Percentiles rank a stretch among this genome's conserved stretches.
Evolutionary conservation across 768 basidiomycete species (phyloP).

Genomic region (Mycena belliarum): DNA sequence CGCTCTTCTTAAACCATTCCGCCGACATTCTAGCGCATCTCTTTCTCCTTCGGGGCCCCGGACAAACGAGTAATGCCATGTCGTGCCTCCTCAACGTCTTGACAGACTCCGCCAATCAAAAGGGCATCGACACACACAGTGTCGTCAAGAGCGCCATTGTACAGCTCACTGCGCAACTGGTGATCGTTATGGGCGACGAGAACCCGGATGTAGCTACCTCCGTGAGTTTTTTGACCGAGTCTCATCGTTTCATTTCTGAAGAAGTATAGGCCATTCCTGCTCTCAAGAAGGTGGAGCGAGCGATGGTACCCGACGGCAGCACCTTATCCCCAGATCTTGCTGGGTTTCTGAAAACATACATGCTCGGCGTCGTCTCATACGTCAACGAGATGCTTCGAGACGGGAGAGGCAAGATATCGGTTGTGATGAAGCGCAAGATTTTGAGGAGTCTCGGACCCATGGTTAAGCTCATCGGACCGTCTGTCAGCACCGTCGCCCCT

Average conservation of each 20-base stretch:
- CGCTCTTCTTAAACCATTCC: constrained; percentile 57
- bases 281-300: constrained; percentile 46
- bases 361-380: constrained; percentile 82
- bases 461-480: constrained; percentile 66
- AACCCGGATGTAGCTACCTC: constrained; percentile 42
- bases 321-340: constrained; percentile 43
- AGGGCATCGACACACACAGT: constrained; percentile 43
- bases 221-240: constrained; percentile 37
- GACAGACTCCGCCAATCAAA: constrained; percentile 42
- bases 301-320: constrained; percentile 35
- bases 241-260: not conserved
- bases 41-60: constrained; percentile 57
- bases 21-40: constrained; percentile 66
- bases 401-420: constrained; percentile 72
- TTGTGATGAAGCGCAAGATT: constrained; percentile 70
- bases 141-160: constrained; percentile 70
- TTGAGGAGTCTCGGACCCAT: constrained; percentile 77
- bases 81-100: constrained; percentile 64
- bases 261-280: constrained; percentile 35
- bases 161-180: constrained; percentile 71
- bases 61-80: constrained; percentile 58
- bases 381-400: constrained; percentile 89
- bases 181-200: constrained; percentile 77
- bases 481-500: constrained; percentile 76
- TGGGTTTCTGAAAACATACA: constrained; percentile 68